These are phyloP conservation scores for Talaromyces sp. DNA, from an alignment of 2,329 filamentous ascomycete species.

Conservation along the genomic window DNA sequence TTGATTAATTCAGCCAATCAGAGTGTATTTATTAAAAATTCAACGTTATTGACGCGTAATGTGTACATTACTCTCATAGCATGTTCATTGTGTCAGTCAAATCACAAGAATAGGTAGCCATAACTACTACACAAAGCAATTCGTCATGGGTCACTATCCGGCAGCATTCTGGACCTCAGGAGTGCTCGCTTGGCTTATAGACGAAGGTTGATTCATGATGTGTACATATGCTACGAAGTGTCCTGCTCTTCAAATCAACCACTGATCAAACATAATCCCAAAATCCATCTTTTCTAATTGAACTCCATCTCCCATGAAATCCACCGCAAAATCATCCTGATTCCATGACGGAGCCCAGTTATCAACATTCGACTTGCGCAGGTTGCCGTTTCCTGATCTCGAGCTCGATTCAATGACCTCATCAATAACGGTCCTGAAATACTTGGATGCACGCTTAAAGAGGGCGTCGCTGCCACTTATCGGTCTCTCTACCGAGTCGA, in stretches of 20 bases:
- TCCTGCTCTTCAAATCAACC: not conserved
- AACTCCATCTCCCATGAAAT: not conserved
- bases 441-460: conserved; percentile 4
- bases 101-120: no score
- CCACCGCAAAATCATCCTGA: not conserved
- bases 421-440: not conserved
- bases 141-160: no score
- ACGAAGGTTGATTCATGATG: no score
- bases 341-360: not conserved
- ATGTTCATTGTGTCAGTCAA: no score
- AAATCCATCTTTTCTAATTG: conserved; percentile 6
- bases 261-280: conserved; percentile 14
- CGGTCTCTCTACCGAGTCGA: not conserved
- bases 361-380: not conserved
- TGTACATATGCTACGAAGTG: no score
- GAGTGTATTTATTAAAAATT: not conserved
- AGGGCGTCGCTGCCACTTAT: not conserved
- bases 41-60: no score
- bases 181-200: no score
- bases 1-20: not conserved
- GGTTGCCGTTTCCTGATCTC: not conserved
- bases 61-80: no score
- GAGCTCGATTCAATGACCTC: not conserved
- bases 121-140: no score
- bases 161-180: no score